These are phyloP conservation scores for Suhomyces sp. DNA, from an alignment of 805 yeast genomes.

Conservation along the genomic window DNA sequence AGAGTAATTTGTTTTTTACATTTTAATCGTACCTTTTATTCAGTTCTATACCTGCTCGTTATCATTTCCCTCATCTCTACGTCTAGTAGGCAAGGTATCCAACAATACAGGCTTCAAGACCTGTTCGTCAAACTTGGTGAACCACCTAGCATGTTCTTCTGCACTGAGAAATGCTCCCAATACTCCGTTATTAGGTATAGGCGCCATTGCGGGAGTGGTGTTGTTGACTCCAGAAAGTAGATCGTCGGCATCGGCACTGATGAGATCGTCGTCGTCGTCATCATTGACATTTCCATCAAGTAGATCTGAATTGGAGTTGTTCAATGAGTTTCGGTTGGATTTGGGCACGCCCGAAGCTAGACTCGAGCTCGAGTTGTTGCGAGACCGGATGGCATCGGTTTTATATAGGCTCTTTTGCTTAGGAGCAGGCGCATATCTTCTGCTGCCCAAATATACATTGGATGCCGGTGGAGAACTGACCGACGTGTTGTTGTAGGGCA, in stretches of 20 bases:
- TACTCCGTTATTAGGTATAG: constrained; percentile 24
- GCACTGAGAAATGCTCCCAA: constrained; percentile 44
- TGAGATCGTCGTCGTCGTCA: constrained; percentile 23
- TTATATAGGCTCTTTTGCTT: constrained; percentile 14
- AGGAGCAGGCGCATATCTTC: constrained; percentile 18
- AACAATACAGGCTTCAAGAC: constrained; percentile 88
- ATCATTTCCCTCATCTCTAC: constrained; percentile 6
- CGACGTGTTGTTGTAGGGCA: constrained; percentile 19
- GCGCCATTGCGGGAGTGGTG: constrained; percentile 1
- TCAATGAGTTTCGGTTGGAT: constrained; percentile 6
- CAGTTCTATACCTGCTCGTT: neutral
- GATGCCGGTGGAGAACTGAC: constrained; percentile 6
- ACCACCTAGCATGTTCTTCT: constrained; percentile 87
- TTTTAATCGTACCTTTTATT: neutral
- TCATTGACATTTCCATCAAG: constrained; percentile 4
- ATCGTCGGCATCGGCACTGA: constrained; percentile 39
- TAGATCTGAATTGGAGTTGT: constrained; percentile 8
- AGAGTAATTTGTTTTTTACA: too few species aligned
- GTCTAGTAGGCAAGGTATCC: constrained; percentile 48
- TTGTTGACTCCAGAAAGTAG: constrained; percentile 17
- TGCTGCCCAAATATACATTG: constrained; percentile 19
- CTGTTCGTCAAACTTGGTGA: constrained; percentile 88
- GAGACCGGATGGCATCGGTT: constrained; percentile 22
- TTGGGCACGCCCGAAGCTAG: constrained; percentile 15
- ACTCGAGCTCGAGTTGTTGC: constrained; percentile 30